Evolutionary conservation across 169 alveolate genomes (phyloP).

Genomic region (Plasmodium gaboni): DNA sequence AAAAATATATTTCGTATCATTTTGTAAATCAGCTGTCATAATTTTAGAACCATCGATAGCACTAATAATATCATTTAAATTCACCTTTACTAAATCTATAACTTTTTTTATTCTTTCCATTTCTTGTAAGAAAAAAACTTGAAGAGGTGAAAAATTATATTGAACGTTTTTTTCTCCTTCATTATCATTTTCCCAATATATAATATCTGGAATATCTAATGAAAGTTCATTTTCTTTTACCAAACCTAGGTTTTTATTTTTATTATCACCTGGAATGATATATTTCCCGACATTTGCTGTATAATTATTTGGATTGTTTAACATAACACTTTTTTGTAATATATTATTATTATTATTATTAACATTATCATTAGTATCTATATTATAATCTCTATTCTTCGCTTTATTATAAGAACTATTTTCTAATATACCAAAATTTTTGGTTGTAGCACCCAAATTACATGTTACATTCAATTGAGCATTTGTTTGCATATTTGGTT

Average conservation of each 20-base stretch:
- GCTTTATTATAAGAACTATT: slow-evolving; percentile 36
- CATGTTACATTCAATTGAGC: slow-evolving; percentile 47
- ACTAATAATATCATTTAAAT: slow-evolving; percentile 90
- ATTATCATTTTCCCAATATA: slow-evolving; percentile 69
- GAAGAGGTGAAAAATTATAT: slow-evolving; percentile 91
- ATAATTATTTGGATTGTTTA: slow-evolving; percentile 91
- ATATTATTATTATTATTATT: slow-evolving; percentile 44
- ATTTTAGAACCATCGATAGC: slow-evolving; percentile 96
- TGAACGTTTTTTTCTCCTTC: slow-evolving; percentile 67
- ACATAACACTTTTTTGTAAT: slow-evolving; percentile 83
- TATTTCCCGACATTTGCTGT: slow-evolving; percentile 88
- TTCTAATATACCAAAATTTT: slow-evolving; percentile 49
- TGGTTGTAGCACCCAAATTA: slow-evolving; percentile 32
- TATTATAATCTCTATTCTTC: slow-evolving; percentile 41
- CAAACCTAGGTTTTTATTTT: slow-evolving; percentile 22
- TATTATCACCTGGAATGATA: slow-evolving; percentile 86
- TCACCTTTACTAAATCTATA: slow-evolving; percentile 92
- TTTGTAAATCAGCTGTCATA: slow-evolving; percentile 95
- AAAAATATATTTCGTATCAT: slow-evolving; percentile 89
- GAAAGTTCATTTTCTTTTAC: slow-evolving; percentile 47
- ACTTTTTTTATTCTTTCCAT: slow-evolving; percentile 95
- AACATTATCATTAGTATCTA: slow-evolving; percentile 10
- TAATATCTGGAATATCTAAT: slow-evolving; percentile 17
- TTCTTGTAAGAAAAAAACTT: slow-evolving; percentile 97
- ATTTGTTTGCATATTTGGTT: slow-evolving; percentile 29